phyloP scores from a whole-genome alignment of 2,329 filamentous ascomycete species.

The Magnaporthales sp. region DNA sequence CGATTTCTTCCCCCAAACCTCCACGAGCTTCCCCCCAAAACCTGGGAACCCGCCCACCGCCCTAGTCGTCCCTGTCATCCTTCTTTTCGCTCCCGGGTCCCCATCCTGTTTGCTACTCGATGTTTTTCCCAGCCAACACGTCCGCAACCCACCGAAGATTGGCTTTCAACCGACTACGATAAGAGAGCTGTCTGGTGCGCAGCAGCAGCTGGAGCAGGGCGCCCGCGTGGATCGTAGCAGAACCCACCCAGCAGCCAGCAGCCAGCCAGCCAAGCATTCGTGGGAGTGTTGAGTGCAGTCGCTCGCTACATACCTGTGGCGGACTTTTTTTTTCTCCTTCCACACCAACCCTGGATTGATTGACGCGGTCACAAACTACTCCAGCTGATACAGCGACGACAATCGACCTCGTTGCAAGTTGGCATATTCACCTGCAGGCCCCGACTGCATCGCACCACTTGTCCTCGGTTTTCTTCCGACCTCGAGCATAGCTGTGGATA shows the following conservation, averaged over 20 bases:
- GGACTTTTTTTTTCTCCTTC: constrained; percentile 5
- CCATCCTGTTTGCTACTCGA: background rate
- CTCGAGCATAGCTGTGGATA: background rate
- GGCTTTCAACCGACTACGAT: background rate
- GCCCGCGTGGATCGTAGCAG: constrained; percentile 2
- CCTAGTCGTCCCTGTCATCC: no score
- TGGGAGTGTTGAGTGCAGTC: constrained; percentile 4
- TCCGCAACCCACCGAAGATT: background rate
- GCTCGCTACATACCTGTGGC: constrained; percentile 1
- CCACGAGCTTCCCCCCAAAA: background rate
- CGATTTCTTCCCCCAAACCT: constrained; percentile 13
- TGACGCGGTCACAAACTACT: background rate
- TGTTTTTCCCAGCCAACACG: background rate
- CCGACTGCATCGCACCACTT: background rate
- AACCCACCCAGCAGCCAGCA: background rate
- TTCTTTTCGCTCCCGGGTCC: background rate
- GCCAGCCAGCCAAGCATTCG: constrained; percentile 2
- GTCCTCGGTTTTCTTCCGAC: background rate
- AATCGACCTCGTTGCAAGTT: background rate
- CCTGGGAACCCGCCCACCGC: background rate
- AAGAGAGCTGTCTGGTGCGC: constrained; percentile 1
- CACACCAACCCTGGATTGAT: background rate
- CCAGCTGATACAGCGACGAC: background rate
- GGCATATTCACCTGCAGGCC: background rate
- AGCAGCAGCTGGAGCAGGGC: constrained; percentile 1